phyloP scores from a whole-genome alignment of 2,329 filamentous ascomycete genomes.

The Fusarium camptoceras region DNA sequence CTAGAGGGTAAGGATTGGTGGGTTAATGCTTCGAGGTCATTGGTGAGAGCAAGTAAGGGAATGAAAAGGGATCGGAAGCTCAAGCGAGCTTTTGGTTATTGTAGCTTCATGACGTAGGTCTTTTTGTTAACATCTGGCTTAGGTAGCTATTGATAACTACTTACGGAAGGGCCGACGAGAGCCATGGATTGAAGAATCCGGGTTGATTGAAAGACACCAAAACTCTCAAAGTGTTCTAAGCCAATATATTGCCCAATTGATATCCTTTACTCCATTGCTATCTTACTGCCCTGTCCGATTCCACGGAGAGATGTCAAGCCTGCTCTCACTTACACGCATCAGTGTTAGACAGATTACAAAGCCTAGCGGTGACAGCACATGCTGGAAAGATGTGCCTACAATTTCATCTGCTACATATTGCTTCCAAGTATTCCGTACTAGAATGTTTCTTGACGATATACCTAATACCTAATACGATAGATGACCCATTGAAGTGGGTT shows the following conservation, averaged over 20 bases:
- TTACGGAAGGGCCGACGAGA: neutral
- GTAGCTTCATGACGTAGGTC: slow-evolving; percentile 31
- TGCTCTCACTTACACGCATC: neutral
- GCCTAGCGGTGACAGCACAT: neutral
- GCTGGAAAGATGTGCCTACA: neutral
- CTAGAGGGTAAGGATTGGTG: neutral
- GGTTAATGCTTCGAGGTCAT: slow-evolving; percentile 2
- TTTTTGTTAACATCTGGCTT: neutral
- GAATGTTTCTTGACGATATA: no score
- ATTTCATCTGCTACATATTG: neutral
- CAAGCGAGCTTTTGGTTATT: neutral
- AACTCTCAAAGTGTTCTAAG: neutral
- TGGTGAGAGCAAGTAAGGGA: neutral
- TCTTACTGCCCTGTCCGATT: neutral
- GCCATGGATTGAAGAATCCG: neutral
- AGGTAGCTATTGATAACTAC: neutral
- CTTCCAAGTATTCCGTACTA: no score
- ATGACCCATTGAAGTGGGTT: neutral
- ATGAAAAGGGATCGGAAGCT: neutral
- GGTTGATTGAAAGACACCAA: neutral
- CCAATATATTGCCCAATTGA: no score
- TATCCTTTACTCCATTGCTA: neutral
- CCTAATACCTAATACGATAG: no score
- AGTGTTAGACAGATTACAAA: neutral
- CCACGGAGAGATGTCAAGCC: neutral